These are phyloP conservation scores for Solanum megistacrolobum DNA, from an alignment of 257 asterid genomes.

Conservation along the genomic window DNA sequence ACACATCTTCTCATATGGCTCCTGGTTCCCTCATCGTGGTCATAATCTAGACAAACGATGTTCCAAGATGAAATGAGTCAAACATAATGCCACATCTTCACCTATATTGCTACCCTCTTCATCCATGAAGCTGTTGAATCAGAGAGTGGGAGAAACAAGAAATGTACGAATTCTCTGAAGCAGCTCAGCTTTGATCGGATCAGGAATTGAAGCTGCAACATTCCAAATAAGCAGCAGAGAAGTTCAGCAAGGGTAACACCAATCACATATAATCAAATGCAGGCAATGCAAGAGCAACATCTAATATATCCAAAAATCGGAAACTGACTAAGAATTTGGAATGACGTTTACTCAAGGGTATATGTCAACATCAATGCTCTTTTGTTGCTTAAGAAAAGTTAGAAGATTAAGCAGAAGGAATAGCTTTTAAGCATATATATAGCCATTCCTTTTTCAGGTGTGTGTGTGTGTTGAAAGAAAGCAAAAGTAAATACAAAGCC, in stretches of 20 bases:
- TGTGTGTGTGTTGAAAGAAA: background rate
- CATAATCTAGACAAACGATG: background rate
- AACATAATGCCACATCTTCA: background rate
- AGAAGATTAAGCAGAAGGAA: background rate
- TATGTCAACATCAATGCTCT: background rate
- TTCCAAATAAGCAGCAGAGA: background rate
- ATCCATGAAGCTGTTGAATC: conserved; percentile 10
- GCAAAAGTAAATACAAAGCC: background rate
- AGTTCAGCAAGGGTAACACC: background rate
- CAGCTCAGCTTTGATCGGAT: conserved; percentile 62
- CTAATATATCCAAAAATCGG: background rate
- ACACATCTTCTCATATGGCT: background rate
- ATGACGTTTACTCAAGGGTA: background rate
- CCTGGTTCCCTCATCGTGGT: background rate
- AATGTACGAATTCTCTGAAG: conserved; percentile 53
- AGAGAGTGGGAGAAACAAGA: conserved; percentile 40
- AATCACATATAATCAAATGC: background rate
- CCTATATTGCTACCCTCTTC: background rate
- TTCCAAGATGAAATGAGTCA: background rate
- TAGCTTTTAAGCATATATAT: background rate
- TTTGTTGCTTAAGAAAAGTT: background rate
- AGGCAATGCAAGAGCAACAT: background rate
- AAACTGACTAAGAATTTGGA: background rate
- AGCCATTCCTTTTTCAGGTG: background rate
- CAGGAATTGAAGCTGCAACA: conserved; percentile 65